phyloP scores from a whole-genome alignment of 2,329 filamentous ascomycete species.

The Colletotrichum sp. region DNA sequence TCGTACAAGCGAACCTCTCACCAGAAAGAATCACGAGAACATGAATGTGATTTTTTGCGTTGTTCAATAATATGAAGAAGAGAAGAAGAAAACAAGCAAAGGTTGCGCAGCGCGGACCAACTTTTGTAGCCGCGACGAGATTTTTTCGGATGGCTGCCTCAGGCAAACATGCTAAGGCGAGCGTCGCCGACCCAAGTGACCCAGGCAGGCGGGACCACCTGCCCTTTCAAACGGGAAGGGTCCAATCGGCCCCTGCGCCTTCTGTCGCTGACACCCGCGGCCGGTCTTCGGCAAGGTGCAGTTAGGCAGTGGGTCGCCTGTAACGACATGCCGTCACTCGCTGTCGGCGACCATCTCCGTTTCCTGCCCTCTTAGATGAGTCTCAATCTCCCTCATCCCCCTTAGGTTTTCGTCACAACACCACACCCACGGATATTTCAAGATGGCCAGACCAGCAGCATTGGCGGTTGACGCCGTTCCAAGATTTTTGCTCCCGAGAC shows the following conservation, averaged over 20 bases:
- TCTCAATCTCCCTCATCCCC: background rate
- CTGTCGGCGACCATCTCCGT: background rate
- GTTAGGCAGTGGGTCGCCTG: conserved; percentile 9
- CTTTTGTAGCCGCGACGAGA: conserved; percentile 13
- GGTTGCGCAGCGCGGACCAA: background rate
- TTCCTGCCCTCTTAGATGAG: background rate
- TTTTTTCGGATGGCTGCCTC: background rate
- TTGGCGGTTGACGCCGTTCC: conserved; percentile 48
- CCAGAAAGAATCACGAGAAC: conserved; percentile 37
- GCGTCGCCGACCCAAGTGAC: background rate
- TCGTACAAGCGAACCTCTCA: conserved; percentile 51
- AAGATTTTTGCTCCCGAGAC: conserved; percentile 58
- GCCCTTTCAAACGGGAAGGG: background rate
- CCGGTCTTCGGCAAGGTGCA: conserved; percentile 13
- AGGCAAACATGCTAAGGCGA: background rate
- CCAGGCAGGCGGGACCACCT: background rate
- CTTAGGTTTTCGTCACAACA: background rate
- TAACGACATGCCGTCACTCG: conserved; percentile 18
- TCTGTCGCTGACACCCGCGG: background rate
- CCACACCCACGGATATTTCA: background rate
- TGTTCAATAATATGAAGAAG: conserved; percentile 44
- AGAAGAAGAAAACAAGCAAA: conserved; percentile 30
- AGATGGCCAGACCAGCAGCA: conserved; percentile 31
- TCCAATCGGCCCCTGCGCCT: background rate
- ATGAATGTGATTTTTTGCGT: conserved; percentile 52